Conservation (phyloP, 257 asterid genomes). For the Petunia secreta region DNA sequence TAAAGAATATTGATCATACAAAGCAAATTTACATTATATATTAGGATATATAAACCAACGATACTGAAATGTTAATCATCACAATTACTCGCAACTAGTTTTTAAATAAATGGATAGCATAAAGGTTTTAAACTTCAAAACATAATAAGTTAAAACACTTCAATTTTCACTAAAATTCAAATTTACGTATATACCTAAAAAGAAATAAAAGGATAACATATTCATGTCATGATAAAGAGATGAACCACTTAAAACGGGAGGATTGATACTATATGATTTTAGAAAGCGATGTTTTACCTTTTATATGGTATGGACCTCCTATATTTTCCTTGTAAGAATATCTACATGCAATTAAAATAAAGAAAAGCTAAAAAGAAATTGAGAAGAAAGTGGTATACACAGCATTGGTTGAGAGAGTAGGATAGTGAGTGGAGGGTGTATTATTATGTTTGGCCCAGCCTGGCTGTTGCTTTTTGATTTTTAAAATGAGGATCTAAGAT, state of each 20-base stretch:
- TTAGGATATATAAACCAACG: too few relatives aligned
- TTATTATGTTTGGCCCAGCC: conserved; percentile 11
- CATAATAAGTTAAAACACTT: too few relatives aligned
- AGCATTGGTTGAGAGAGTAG: not conserved
- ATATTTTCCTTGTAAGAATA: not conserved
- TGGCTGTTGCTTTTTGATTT: conserved; percentile 8
- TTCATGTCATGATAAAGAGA: not conserved
- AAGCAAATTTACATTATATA: too few relatives aligned
- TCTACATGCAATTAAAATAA: not conserved
- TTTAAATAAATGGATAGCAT: too few relatives aligned
- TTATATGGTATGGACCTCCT: not conserved
- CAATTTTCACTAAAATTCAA: not conserved
- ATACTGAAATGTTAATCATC: too few relatives aligned
- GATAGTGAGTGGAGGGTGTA: conserved; percentile 1
- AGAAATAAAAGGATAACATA: not conserved
- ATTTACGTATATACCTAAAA: not conserved
- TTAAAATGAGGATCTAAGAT: not conserved
- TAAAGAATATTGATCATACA: too few relatives aligned
- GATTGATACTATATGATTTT: conserved; percentile 8
- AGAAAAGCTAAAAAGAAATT: not conserved
- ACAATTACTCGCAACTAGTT: too few relatives aligned
- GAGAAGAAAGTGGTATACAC: not conserved
- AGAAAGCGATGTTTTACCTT: not conserved
- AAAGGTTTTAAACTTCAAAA: too few relatives aligned
- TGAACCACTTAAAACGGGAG: not conserved